Percentiles rank a stretch among this genome's conserved stretches.
phyloP scores from a whole-genome alignment of 2,329 filamentous ascomycete species.

The Zopfia rhizophila region DNA sequence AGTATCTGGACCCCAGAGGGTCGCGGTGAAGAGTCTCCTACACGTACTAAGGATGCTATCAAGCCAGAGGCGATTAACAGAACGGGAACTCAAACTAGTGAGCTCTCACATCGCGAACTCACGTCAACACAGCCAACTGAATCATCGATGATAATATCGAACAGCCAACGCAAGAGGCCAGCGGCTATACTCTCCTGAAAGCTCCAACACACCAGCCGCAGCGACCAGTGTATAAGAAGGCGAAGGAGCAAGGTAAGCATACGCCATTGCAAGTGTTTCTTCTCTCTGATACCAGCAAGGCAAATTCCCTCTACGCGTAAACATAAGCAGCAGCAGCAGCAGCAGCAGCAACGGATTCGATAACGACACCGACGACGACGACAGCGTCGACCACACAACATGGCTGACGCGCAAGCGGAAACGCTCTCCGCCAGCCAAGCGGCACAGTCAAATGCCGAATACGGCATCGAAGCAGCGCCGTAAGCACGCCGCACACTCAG shows the following conservation, averaged over 20 bases:
- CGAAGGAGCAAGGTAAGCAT: slow-evolving; percentile 13
- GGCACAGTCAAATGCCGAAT: slow-evolving; percentile 16
- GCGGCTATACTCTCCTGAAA: too few relatives aligned
- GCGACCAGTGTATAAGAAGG: slow-evolving; percentile 8
- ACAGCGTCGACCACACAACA: slow-evolving; percentile 11
- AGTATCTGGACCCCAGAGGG: slow-evolving; percentile 11
- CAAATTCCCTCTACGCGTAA: too few relatives aligned
- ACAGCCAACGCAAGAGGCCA: too few relatives aligned
- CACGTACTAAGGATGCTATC: slow-evolving; percentile 6
- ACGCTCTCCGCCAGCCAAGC: slow-evolving; percentile 14
- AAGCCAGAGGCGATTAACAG: slow-evolving; percentile 4
- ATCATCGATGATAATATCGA: slow-evolving; percentile 18
- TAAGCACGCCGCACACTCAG: slow-evolving; percentile 8
- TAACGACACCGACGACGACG: slow-evolving; percentile 9
- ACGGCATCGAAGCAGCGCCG: slow-evolving; percentile 11
- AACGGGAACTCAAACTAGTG: slow-evolving; percentile 17
- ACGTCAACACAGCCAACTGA: slow-evolving; percentile 18
- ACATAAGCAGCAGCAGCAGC: slow-evolving; percentile 19
- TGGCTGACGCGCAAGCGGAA: slow-evolving; percentile 23
- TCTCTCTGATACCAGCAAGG: slow-evolving; percentile 17
- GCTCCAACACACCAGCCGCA: slow-evolving; percentile 11
- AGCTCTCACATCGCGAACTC: slow-evolving; percentile 8
- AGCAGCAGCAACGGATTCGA: too few relatives aligned
- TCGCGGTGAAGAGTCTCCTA: slow-evolving; percentile 11
- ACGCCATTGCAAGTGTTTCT: slow-evolving; percentile 9